These are phyloP conservation scores for Saitozyma sp. DNA, from an alignment of 768 basidiomycete species.

Conservation along the genomic window DNA sequence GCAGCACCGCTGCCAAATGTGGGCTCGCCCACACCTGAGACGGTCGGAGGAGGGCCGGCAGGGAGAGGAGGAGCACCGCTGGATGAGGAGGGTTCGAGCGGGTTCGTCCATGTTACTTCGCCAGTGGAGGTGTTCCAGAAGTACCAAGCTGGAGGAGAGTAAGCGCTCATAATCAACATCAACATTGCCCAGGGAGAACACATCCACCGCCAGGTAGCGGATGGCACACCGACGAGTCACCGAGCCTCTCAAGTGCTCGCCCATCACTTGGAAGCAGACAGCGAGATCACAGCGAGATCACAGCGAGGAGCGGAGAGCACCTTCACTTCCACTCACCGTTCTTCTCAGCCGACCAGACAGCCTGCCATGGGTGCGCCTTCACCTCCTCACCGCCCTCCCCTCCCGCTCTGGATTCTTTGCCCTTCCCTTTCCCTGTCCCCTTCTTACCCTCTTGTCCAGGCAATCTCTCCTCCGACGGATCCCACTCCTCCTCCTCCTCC, in stretches of 20 bases:
- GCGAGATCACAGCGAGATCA: not conserved
- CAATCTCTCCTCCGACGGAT: conserved; percentile 30
- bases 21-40: not conserved
- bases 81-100: conserved; percentile 30
- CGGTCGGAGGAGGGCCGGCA: conserved; percentile 6
- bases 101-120: conserved; percentile 51
- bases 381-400: conserved; percentile 6
- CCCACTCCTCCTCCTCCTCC: conserved; percentile 35
- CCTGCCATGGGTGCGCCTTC: conserved; percentile 46
- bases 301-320: not conserved
- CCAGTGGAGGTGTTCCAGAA: conserved; percentile 50
- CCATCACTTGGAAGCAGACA: too few species aligned
- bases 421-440: conserved; percentile 31
- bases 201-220: too few species aligned
- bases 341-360: conserved; percentile 49
- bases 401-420: conserved; percentile 13
- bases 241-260: too few species aligned
- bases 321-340: conserved; percentile 39
- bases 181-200: too few species aligned
- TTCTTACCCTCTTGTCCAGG: conserved; percentile 17
- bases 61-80: conserved; percentile 19
- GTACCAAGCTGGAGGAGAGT: conserved; percentile 44
- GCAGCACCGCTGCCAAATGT: not conserved
- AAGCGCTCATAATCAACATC: not conserved
- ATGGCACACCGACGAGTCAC: too few species aligned